Base-by-base conservation (phyloP, 345 rosid species). In the Eucalyptus rudis region DNA sequence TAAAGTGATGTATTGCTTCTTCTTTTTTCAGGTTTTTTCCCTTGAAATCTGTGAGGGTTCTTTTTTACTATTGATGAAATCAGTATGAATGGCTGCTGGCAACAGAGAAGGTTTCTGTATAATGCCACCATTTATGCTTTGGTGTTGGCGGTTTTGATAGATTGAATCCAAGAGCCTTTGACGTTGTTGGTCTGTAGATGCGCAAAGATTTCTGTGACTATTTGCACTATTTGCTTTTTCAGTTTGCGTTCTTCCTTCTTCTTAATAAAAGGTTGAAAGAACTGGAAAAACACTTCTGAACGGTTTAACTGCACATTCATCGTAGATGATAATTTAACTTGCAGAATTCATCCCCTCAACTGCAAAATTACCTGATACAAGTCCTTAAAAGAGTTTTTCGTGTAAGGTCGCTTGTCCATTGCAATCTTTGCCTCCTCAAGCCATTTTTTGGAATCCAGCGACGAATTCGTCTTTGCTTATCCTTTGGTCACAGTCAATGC, bases 401-500 rank as follows among this genome's bases (percentile, higher is more conserved):
- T 71, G 86, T 29, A 80, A 22, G 79, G 31, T 27, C 24, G 24
- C 62, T 88, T 58, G 44, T 84, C 89, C n/a, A 86, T 87, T n/a
- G 80, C 86, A 8, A 45, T 87, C 88, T 91, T 89, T 43, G 91
- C 90, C 90, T 91, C 86, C 88, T 89, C 86, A 11, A 92, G 90
- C 94, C 92, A 90, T 47, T 66, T 91, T 7, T 87, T 27, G 87
- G n/a, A 92, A 88, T 58, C 91, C 94, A 47, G 29, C 19, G 5
- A 89, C 81, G 50, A 92, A 92, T 80, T 92, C 91, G 25, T 91
- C 92, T 88, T 66, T 89, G 47, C 90, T 89, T 59, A 91, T 89
- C 29, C 58, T 86, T 36, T 81, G 71, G 66, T 92, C 90, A 6
- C 89, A 33, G 62, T 90, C 91, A 11, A 89, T 44, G 76, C 90